Evolutionary conservation across 257 asterid species (phyloP), one percentile per base, ranked within the genome.

Genomic region (Solanum verrucosum): DNA sequence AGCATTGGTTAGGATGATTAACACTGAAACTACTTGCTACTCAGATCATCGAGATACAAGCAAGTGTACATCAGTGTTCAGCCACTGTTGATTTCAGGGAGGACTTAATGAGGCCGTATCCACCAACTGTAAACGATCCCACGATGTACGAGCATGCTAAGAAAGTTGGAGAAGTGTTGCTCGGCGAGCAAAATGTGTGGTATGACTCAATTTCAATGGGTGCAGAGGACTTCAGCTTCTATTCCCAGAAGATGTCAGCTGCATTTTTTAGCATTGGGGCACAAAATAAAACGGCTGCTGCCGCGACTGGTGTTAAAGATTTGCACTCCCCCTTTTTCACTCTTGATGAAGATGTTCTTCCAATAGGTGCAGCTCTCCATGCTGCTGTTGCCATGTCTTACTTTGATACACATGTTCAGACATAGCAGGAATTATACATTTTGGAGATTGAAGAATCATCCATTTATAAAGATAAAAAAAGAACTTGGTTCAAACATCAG

Each of bases 211-310:
- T 88, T 88, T 35, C 63, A 0, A 93, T 94, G 99, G 99, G 93
- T 56, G 96, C 99, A 0, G 99, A 96, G 91, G 98, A 96, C 88
- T 96, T 96, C 95, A 92, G 98, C 89, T 95, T 95, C 89, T 96
- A 94, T 42, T 88, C 96, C 9, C 93, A 93, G 88, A 95, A 92
- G 87, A 91, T 92, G 86, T 89, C 94, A 0, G 93, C 98, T 7
- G 92, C 98, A 18, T 90, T 94, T 89, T 96, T 92, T 68, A 15
- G 72, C 60, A 92, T 95, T 4, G 98, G 98, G 11, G 74, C 84
- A 3, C 88, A 91, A 90, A 94, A 96, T 77, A 92, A 87, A 83
- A 92, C 94, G 0, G 75, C 25, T 3, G 75, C 25, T 3, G 83
- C 82, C 5, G 85, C 82, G 89, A 84, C 86, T 67, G 15, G 92